Base-by-base conservation (phyloP, 805 yeast species). In the Blastobotrys americana region DNA sequence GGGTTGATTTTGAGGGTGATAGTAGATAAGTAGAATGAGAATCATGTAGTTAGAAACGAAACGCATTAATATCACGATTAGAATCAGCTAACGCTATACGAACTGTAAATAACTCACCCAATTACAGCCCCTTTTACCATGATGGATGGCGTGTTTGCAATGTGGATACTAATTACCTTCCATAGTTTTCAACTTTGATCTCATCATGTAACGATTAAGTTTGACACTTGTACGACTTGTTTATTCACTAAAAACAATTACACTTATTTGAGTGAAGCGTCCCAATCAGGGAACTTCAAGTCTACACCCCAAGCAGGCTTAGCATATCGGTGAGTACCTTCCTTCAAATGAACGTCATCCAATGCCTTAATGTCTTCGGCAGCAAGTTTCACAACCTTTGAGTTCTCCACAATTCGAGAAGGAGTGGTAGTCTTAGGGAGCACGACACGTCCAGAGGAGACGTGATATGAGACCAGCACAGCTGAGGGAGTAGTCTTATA, bases 341-440 rank as follows among this genome's bases (percentile, higher is more conserved):
- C 57, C n/a, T 47, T 44, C 47, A 51, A 49, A 51, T 63, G 66
- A 4, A 62, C 49, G 20, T 50, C 42, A 43, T 53, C 54, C 17
- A 64, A 46, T 45, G 41, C 13, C 38, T 44, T 61, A 31, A 72
- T 40, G 38, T 77, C 80, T 36, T 69, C 73, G 15, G 52, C 46
- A 15, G 70, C 54, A 39, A 77, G 60, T 15, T 70, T 63, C 28
- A 68, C 55, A 39, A 66, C 66, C 48, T 66, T 61, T 16, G 69
- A 58, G 55, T 71, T 70, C 15, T 61, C 52, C 22, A 60, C 61
- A 44, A 85, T 74, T 61, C 95, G 77, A 25, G 70, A 74, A 5
- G 76, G 68, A 43, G 82, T 83, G 5, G 80, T 71, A 0, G 94
- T 79, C 67, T 89, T 77, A 42, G 90, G 86, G 40, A 84, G 64